Percentiles rank a stretch among this genome's conserved stretches.
Conservation (phyloP, 768 basidiomycete genomes). For the Amanita fuliginea region DNA sequence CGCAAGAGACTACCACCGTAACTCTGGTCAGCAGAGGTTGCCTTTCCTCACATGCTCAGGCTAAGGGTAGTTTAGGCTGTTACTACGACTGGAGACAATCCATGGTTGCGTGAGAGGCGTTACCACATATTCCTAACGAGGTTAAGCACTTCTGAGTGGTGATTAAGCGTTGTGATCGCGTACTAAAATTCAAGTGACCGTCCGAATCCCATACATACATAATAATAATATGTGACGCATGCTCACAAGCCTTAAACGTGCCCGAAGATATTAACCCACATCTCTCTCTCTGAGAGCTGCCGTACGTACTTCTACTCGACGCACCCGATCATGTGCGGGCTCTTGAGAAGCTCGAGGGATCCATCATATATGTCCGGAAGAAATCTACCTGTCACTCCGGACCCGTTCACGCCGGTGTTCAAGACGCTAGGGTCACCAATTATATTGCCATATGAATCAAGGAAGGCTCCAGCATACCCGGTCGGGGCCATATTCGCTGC, state of each 20-base stretch:
- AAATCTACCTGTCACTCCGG: not conserved
- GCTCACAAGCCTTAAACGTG: not conserved
- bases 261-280: not conserved
- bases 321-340: not conserved
- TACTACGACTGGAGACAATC: too few species aligned
- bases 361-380: not conserved
- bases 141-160: not conserved
- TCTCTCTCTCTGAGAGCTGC: not conserved
- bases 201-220: not conserved
- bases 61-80: too few species aligned
- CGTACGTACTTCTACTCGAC: not conserved
- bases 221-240: too few species aligned
- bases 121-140: not conserved
- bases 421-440: not conserved
- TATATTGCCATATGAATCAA: not conserved
- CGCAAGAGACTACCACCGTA: not conserved
- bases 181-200: conserved; percentile 2
- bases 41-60: not conserved
- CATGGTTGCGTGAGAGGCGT: not conserved
- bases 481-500: not conserved
- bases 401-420: not conserved
- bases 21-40: not conserved
- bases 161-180: conserved; percentile 3
- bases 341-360: not conserved
- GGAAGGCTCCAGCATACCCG: not conserved